Evolutionary conservation across 768 basidiomycete genomes (phyloP).

Genomic region (Boletus subcaerulescens): DNA sequence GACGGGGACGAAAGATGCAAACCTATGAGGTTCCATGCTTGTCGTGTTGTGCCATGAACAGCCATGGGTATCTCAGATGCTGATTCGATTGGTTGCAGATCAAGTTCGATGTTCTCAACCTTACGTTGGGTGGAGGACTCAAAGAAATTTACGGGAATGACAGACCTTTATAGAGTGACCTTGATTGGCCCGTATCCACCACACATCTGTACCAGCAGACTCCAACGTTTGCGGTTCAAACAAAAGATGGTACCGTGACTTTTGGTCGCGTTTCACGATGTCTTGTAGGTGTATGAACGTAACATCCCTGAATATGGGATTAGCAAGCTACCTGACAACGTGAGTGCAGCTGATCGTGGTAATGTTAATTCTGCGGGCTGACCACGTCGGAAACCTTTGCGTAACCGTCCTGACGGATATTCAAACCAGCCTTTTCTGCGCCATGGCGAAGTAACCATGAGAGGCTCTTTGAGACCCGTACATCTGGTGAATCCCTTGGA

Average conservation of each 20-base stretch:
- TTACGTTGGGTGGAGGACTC: not conserved
- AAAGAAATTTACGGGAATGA: not conserved
- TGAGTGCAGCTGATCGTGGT: constrained; percentile 1
- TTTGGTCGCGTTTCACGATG: constrained; percentile 66
- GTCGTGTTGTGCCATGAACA: constrained; percentile 74
- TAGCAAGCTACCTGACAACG: constrained; percentile 49
- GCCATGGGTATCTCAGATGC: constrained; percentile 70
- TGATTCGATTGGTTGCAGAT: constrained; percentile 56
- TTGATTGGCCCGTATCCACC: constrained; percentile 91
- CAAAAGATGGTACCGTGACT: constrained; percentile 60
- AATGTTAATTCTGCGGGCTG: constrained; percentile 30
- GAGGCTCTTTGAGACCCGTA: constrained; percentile 79
- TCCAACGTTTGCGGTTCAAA: constrained; percentile 44
- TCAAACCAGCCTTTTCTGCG: constrained; percentile 69
- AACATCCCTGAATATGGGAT: constrained; percentile 64
- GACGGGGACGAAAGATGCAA: constrained; percentile 11
- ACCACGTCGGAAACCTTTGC: constrained; percentile 82
- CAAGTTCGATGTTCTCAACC: constrained; percentile 62
- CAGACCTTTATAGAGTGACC: constrained; percentile 81
- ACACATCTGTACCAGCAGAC: constrained; percentile 38
- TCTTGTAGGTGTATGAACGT: constrained; percentile 53
- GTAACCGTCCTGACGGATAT: constrained; percentile 83
- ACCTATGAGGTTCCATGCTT: constrained; percentile 76
- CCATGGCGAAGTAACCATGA: constrained; percentile 93
- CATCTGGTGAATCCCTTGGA: constrained; percentile 61